Conservation (phyloP, 208 protist genomes). For the Acanthamoeba healyi region DNA sequence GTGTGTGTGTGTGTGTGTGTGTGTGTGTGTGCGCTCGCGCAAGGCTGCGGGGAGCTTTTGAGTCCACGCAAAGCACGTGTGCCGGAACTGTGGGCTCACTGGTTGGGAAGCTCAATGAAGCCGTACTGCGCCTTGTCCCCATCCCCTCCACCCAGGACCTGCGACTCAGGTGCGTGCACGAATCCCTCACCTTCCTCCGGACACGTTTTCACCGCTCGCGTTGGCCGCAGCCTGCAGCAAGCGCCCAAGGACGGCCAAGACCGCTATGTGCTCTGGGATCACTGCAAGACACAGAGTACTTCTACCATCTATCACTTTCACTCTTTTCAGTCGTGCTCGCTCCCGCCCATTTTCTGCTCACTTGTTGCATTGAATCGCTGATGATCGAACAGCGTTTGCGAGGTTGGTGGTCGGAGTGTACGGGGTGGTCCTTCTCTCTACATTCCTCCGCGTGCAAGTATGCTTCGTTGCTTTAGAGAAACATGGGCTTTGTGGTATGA, state of each 20-base stretch:
- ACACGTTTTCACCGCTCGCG: neutral
- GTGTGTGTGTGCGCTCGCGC: neutral
- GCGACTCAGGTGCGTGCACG: neutral
- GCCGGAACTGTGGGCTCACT: neutral
- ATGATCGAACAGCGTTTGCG: neutral
- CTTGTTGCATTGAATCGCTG: too few species aligned
- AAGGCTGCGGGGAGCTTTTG: neutral
- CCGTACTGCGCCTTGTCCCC: neutral
- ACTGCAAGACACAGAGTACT: constrained; percentile 7
- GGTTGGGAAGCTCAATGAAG: neutral
- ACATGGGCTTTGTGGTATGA: neutral
- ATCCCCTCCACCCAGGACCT: neutral
- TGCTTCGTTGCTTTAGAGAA: neutral
- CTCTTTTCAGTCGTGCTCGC: too few species aligned
- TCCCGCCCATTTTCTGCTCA: too few species aligned
- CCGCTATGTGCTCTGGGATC: neutral
- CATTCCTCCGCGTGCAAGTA: neutral
- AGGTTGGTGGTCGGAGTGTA: neutral
- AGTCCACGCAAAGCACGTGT: constrained; percentile 12
- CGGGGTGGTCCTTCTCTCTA: neutral
- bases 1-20: too few species aligned
- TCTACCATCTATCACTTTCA: too few species aligned
- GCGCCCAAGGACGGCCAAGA: neutral
- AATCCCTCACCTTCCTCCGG: neutral
- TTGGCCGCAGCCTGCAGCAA: neutral